Evolutionary conservation across 352 stramenopile species (phyloP).

Genomic region (Phytophthora syringae): DNA sequence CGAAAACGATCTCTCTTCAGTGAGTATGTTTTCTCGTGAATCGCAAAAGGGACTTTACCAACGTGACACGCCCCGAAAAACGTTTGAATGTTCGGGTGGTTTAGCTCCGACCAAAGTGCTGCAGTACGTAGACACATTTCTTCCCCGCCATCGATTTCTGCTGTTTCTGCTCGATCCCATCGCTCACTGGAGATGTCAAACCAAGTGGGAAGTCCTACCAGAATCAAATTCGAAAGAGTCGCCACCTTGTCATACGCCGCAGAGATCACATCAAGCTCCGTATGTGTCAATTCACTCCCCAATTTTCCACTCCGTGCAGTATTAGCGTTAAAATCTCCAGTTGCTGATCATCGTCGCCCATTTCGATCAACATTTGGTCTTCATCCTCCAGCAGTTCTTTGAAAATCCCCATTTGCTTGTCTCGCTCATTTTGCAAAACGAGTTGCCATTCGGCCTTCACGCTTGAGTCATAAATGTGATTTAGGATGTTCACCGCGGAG

Average conservation of each 20-base stretch:
- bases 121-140: conserved; percentile 6
- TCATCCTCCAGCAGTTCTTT: conserved; percentile 4
- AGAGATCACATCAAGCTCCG: conserved; percentile 10
- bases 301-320: conserved; percentile 13
- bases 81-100: conserved; percentile 26
- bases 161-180: neutral
- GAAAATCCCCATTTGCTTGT: neutral
- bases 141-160: neutral
- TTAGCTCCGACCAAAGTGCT: neutral
- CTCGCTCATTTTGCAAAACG: neutral
- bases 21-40: too few relatives aligned
- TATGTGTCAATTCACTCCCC: neutral
- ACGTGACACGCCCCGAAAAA: conserved; percentile 30
- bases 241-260: conserved; percentile 11
- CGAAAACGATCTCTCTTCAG: too few relatives aligned
- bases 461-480: neutral
- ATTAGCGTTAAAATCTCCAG: conserved; percentile 20
- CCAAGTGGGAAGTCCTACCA: too few relatives aligned
- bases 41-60: too few relatives aligned
- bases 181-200: conserved; percentile 3
- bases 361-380: neutral
- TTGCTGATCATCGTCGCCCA: conserved; percentile 16
- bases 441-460: neutral
- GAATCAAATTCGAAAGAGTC: neutral
- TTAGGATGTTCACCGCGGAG: neutral